A percentile compares a stretch with the other conserved stretches of the same genome.
phyloP scores from a whole-genome alignment of 164 flowering plant genomes.

The Hamamelis virginiana region DNA sequence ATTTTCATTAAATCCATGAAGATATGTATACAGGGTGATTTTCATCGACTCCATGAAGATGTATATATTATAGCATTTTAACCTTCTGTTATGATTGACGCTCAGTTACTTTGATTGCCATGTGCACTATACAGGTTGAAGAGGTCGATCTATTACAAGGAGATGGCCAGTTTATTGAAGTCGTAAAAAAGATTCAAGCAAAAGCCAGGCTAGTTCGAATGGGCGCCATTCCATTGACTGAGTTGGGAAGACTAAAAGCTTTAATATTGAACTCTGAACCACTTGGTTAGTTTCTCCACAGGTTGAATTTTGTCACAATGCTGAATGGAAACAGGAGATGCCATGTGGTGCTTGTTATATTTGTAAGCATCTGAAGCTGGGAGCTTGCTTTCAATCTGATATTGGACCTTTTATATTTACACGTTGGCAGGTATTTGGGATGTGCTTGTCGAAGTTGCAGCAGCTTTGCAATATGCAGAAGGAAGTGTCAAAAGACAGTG shows the following conservation, averaged over 20 bases:
- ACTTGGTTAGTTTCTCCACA: slow-evolving; percentile 62
- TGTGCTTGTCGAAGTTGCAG: slow-evolving; percentile 69
- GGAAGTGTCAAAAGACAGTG: slow-evolving; percentile 65
- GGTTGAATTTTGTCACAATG: background rate
- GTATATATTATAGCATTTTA: slow-evolving; percentile 2
- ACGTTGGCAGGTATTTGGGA: slow-evolving; percentile 67
- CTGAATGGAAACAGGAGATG: background rate
- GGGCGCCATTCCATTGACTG: slow-evolving; percentile 57
- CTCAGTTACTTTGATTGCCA: slow-evolving; percentile 1
- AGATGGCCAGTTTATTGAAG: slow-evolving; percentile 24
- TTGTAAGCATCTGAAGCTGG: background rate
- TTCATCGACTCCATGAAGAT: background rate
- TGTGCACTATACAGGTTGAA: slow-evolving; percentile 38
- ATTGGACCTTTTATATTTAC: slow-evolving; percentile 13
- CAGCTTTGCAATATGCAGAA: slow-evolving; percentile 64
- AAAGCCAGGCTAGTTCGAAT: slow-evolving; percentile 58
- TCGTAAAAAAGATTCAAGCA: slow-evolving; percentile 53
- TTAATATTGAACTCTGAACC: slow-evolving; percentile 48
- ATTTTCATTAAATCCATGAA: background rate
- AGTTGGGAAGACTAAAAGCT: slow-evolving; percentile 57
- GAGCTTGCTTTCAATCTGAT: background rate
- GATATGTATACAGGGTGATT: background rate
- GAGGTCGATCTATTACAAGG: slow-evolving; percentile 28
- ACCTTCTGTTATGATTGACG: background rate
- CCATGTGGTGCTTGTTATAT: background rate